Evolutionary conservation across 257 asterid species (phyloP).

Genomic region (Cordia subcordata): DNA sequence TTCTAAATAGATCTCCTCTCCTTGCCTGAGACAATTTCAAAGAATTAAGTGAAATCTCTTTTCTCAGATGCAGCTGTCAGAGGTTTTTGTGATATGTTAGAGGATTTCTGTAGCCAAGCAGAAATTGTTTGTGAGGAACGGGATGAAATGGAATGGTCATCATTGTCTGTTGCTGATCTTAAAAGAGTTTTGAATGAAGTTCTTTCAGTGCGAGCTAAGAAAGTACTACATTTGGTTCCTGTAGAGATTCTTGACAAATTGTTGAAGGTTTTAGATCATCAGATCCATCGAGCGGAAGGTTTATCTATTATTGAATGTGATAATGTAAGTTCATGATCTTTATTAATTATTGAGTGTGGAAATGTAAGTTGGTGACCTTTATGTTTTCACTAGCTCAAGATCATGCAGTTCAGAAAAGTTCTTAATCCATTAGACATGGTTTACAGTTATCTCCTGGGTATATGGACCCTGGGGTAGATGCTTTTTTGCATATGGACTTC

Average conservation of each 20-base stretch:
- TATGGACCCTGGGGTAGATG: too few species aligned
- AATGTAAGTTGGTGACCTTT: constrained; percentile 48
- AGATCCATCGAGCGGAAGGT: constrained; percentile 96
- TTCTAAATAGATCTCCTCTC: constrained; percentile 1
- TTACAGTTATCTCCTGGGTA: too few species aligned
- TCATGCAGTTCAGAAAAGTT: constrained; percentile 1
- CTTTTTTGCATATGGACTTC: too few species aligned
- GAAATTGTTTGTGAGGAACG: constrained; percentile 68
- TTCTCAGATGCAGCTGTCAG: constrained; percentile 61
- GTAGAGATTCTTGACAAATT: constrained; percentile 66
- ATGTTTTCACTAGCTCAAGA: background rate
- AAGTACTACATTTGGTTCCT: constrained; percentile 64
- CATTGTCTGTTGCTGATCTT: constrained; percentile 68
- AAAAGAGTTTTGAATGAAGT: constrained; percentile 68
- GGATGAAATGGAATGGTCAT: constrained; percentile 80
- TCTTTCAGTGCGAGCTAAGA: constrained; percentile 67
- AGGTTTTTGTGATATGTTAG: constrained; percentile 66
- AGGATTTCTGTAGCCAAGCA: constrained; percentile 73
- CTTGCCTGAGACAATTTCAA: constrained; percentile 8
- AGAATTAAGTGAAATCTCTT: constrained; percentile 20
- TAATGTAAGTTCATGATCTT: constrained; percentile 53
- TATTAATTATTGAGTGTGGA: constrained; percentile 73
- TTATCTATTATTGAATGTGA: constrained; percentile 77
- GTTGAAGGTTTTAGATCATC: constrained; percentile 79
- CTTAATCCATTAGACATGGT: too few species aligned